Evolutionary conservation across 176 grass and related monocot species (phyloP).

Genomic region (Aechmea fasciata): DNA sequence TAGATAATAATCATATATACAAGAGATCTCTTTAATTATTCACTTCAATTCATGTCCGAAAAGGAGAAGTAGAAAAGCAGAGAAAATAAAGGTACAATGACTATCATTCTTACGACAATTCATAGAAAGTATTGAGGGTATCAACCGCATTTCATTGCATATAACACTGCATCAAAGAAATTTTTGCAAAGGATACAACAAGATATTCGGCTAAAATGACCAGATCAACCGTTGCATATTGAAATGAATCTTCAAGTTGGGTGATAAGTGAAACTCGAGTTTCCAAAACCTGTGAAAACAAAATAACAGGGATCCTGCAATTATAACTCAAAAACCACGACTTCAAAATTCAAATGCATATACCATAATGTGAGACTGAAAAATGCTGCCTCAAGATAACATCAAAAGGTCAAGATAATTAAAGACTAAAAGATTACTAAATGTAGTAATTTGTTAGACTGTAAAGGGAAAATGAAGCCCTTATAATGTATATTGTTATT

Average conservation of each 20-base stretch:
- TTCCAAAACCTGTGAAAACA: constrained; percentile 53
- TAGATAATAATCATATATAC: too few relatives aligned
- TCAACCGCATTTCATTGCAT: background rate
- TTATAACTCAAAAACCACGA: background rate
- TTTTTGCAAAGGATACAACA: constrained; percentile 46
- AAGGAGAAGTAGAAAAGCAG: background rate
- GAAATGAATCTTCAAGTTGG: constrained; percentile 43
- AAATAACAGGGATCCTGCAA: background rate
- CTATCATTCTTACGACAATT: too few relatives aligned
- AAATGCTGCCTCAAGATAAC: too few relatives aligned
- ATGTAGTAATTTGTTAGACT: too few relatives aligned
- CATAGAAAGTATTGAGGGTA: too few relatives aligned
- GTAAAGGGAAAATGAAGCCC: too few relatives aligned
- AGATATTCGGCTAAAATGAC: constrained; percentile 41
- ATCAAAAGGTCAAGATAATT: too few relatives aligned
- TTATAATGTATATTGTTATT: too few relatives aligned
- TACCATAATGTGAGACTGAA: too few relatives aligned
- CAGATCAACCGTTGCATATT: constrained; percentile 29
- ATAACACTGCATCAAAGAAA: background rate
- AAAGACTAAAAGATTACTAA: too few relatives aligned
- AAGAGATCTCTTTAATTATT: background rate
- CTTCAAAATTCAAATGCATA: background rate
- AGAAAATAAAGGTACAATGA: background rate
- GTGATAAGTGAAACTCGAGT: constrained; percentile 47
- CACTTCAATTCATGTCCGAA: background rate